A percentile compares a stretch with the other conserved stretches of the same genome.
phyloP scores from a whole-genome alignment of 2,329 filamentous ascomycete genomes.

The Passalora sequoiae region DNA sequence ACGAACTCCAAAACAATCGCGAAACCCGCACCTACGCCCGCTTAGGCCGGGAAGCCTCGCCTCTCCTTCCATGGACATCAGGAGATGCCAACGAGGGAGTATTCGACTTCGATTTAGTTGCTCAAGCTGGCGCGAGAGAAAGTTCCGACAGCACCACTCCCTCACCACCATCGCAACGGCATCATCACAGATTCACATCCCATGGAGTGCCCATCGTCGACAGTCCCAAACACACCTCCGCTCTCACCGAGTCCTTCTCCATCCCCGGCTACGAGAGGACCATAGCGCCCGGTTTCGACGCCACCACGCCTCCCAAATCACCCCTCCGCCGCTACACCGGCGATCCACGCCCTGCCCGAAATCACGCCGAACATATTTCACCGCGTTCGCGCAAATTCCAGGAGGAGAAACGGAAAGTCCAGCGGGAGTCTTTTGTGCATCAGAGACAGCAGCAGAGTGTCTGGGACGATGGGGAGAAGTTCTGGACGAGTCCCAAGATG shows the following conservation, averaged over 20 bases:
- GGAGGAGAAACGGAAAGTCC: not conserved
- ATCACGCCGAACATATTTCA: not conserved
- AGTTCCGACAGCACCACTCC: no score
- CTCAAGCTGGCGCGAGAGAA: slow-evolving; percentile 3
- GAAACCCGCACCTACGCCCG: slow-evolving; percentile 37
- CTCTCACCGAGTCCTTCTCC: slow-evolving; percentile 27
- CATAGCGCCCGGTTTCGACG: slow-evolving; percentile 26
- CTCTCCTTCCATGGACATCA: slow-evolving; percentile 28
- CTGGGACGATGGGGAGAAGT: slow-evolving; percentile 34
- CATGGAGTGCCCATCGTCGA: slow-evolving; percentile 1
- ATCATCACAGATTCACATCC: no score
- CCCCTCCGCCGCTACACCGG: not conserved
- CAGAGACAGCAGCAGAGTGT: no score
- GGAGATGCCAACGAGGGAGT: slow-evolving; percentile 11
- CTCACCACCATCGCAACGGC: no score
- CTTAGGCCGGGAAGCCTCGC: slow-evolving; percentile 39
- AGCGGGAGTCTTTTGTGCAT: not conserved
- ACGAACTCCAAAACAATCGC: slow-evolving; percentile 14
- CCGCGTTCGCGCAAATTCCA: not conserved
- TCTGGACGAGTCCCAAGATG: slow-evolving; percentile 19
- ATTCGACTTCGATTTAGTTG: slow-evolving; percentile 28
- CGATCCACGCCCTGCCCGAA: not conserved
- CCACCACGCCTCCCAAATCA: not conserved
- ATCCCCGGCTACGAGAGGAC: slow-evolving; percentile 18
- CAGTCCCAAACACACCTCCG: slow-evolving; percentile 11